Evolutionary conservation across 2,329 filamentous ascomycete genomes (phyloP), one percentile per base, ranked within the genome.

Genomic region (Rasamsonia emersonii): DNA sequence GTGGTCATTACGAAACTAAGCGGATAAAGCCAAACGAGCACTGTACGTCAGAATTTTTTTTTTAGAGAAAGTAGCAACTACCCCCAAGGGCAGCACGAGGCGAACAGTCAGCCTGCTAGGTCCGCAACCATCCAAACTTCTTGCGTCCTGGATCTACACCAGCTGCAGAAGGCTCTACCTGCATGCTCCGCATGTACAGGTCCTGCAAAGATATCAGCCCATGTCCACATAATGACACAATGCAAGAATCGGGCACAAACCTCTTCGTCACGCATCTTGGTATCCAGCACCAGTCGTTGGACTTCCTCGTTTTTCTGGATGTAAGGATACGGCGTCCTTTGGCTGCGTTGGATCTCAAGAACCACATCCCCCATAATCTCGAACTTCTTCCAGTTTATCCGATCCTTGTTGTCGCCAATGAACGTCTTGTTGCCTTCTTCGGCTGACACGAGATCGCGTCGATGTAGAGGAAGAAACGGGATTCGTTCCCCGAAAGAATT

Each of bases 331-430:
- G 86, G 79, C 29, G 77, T 77, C 33, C 83, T 82, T 59, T 96
- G 88, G 49, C 89, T 94, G 60, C 80, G 82, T 73, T 95, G 93
- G 33, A 98, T 79, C 2, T 85, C 82, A 38, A 95, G 68, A 32
- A 96, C 73, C 4, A 95, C 83, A 46, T 96, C 89, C 5, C 88
- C 88, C 60, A 96, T 78, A 18, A 98, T 81, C 58, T 96, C 89
- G 49, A 96, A 98, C 55, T 98, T 98, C 60, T 82, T 86, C 91
- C 91, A 98, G 55, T 96, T 96, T 54, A 98, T 84, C 31, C 84
- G 71, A 41, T 85, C 75, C 42, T 70, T 75, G 38, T 76, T 71
- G 2, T 74, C 70, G 5, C 82, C 85, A 2, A 96, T 67, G 54
- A 94, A 89, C 0, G 91, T 96, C 49, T 76, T 77, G 58, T 91